Base-by-base conservation (phyloP, 2,329 filamentous ascomycete genomes). In the Cercospora sp. region DNA sequence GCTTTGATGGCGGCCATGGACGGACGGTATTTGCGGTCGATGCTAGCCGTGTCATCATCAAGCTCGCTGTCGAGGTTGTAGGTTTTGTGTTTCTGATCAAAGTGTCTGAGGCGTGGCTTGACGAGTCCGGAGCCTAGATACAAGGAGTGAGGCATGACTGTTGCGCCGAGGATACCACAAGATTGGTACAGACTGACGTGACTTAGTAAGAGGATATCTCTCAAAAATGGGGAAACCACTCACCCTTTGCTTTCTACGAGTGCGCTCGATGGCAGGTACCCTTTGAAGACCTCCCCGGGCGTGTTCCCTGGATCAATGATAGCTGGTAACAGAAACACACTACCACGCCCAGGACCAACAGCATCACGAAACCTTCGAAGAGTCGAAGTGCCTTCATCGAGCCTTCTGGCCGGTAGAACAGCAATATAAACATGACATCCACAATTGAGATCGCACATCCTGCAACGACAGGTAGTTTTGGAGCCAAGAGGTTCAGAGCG, bases 91-190 rank as follows among this genome's bases (percentile, higher is more conserved):
- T 86, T 84, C 24, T 79, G 80, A 68, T 90, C 88, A 73, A 89
- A 91, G 18, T 90, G 87, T 24, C 83, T 82, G 2, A 92, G 85
- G 2, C 90, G 87, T 6, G 88, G 82, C 76, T 91, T 89, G 1
- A 91, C 88, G 49, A 91, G 88, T 7, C 89, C 89, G 5, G 87
- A 90, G 24, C 90, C 90, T 3, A 92, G 83, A 72, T 89, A 91
- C 3, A 91, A 80, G 63, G 86, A 88, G 73, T 90, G 89, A 4
- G 89, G 89, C 89, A 91, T 90, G 26, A 91, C 89, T 0, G 91
- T 93, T 3, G 91, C 91, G 1, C 91, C 91, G 0, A 93, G 82
- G 66, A 93, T 93, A 62, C 91, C 91, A 70, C 91, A 93, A 1
- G 90, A 86, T 78, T 91, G 89, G 76, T 91, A 91, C 0, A 89